Conservation (phyloP, 148 eudicot genomes). For the Camellia granthamiana region DNA sequence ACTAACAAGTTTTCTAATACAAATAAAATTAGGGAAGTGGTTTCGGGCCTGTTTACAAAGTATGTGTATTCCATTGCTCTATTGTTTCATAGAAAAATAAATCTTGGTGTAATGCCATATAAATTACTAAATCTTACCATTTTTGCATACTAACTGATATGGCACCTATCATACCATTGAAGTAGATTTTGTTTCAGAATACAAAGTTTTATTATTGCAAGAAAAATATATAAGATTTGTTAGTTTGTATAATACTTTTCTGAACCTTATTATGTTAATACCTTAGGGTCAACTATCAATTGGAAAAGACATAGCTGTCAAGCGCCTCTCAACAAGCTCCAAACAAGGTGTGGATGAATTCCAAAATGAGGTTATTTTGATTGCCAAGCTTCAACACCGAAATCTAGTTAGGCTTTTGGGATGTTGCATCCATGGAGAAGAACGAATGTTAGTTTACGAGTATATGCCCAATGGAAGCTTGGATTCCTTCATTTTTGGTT, state of each 20-base stretch:
- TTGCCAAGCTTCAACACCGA: constrained; percentile 13
- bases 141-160: too few relatives aligned
- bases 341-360: constrained; percentile 15
- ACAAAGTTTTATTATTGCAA: too few relatives aligned
- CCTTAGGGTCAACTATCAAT: not conserved
- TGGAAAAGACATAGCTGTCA: constrained; percentile 13
- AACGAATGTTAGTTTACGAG: constrained; percentile 9
- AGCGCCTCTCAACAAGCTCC: not conserved
- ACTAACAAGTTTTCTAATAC: not conserved
- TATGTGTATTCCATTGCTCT: not conserved
- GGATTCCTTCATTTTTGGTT: constrained; percentile 17
- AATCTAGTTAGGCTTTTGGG: constrained; percentile 21
- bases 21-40: constrained; percentile 21
- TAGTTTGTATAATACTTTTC: too few relatives aligned
- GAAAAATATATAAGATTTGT: too few relatives aligned
- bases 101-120: too few relatives aligned
- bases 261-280: not conserved
- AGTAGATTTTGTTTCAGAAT: too few relatives aligned
- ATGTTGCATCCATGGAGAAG: constrained; percentile 13
- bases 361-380: constrained; percentile 19
- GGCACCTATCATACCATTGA: too few relatives aligned
- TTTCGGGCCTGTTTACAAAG: constrained; percentile 24
- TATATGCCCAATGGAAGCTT: constrained; percentile 16
- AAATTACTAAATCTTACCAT: too few relatives aligned
- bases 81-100: too few relatives aligned